Evolutionary conservation across 805 yeast genomes (phyloP), one percentile per base, ranked within the genome.

Genomic region (Pichia pseudocactophila): DNA sequence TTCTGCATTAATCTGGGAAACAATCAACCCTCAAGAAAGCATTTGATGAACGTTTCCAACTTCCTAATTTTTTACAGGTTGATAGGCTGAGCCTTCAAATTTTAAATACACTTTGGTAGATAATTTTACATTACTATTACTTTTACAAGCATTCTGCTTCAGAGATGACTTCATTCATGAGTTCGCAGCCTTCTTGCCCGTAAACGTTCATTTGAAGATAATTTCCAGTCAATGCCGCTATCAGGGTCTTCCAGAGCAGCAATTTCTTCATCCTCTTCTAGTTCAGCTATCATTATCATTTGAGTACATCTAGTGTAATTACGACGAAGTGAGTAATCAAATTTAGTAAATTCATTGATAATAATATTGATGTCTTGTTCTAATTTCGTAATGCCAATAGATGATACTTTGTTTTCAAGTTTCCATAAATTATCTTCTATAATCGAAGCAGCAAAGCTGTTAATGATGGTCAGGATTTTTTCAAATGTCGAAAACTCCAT

Each of bases 261-360:
- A 30, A 61, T 46, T 27, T 62, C 66, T 34, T 63, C 68, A 40
- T 73, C 80, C 45, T 83, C 89, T 51, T 87, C 96, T 63, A 87
- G 71, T 4, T 95, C 92, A 33, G 88, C 67, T 36, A 87, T 68
- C 68, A 86, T 73, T 17, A 87, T 82, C 34, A 92, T 71, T 58
- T 90, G 97, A 0, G 96, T 87, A 6, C 87, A 78, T 45, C 87
- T 69, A 7, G 82, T 70, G 56, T 90, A 90, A 51, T 76, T 74
- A 46, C 86, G 92, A 46, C 96, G 69, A 51, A 88, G 64, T 30
- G 73, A 73, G 60, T 88, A 90, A 54, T 80, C 70, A 43, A 78
- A 76, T 39, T 78, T 80, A 38, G 95, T 80, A 6, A 85, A 73
- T 44, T 81, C 82, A 36, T 80, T 73, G 39, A 92, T 83, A 28